Base-by-base conservation (phyloP, 192 early-diverging fungal genomes). In the Gonapodya prolifera region DNA sequence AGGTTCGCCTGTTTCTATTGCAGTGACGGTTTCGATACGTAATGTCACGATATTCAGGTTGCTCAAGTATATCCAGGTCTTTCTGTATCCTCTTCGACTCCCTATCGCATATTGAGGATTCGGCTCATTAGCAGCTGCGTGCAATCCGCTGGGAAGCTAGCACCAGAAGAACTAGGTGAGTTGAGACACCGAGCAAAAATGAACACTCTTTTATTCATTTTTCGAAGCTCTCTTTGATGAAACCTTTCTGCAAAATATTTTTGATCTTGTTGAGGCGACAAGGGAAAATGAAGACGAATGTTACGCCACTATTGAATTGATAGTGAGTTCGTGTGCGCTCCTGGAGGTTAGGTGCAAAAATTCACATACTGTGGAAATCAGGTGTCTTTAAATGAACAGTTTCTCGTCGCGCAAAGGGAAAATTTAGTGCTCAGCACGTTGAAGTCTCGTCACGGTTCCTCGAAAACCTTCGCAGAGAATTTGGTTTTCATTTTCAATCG, bases 401-500 rank as follows among this genome's bases (percentile, higher is more conserved):
- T 87, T 79, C 83, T 88, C 83, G 75, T 83, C 23, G 80, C 85
- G 1, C 81, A 78, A 0, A 80, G 70, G 61, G 33, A 73, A 28
- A 92, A 94, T 79, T 81, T 81, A 18, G 79, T 94, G 1, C 69
- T 93, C 69, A 35, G 75, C 45, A 84, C 81, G 1, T 75, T 94
- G 0, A 36, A 75, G 1, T 77, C 83, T 31, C 82, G 91, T 73
- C 79, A 87, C 34, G 84, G 89, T 34, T 81, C 82, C 31, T 87
- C 91, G 80, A 93, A 91, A 70, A 95, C 93, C 17, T 92, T 98
- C 78, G 86, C 91, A 1, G 94, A 93, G 35, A 98, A 95, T 79
- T 79, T 98, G 29, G 91, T 98, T 70, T 94, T 98, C 80, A 91
- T 98, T 83, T 83, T 98, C 76, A 98, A 98, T 81, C 90, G 96